Percentiles rank a stretch among this genome's conserved stretches.
Conservation (phyloP, 305 asterid species). For the Ajuga reptans region DNA sequence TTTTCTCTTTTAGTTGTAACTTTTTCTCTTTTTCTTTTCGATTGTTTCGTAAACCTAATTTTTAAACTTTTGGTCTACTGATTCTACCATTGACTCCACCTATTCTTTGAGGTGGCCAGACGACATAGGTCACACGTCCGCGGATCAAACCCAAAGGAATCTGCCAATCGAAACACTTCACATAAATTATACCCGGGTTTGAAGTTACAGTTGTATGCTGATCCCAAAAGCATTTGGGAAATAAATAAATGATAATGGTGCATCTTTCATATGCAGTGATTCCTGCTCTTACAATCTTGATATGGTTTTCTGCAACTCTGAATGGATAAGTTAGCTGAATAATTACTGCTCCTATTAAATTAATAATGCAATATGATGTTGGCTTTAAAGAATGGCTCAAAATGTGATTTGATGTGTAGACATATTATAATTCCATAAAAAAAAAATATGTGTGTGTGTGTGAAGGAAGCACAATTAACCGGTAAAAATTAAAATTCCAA, state of each 20-base stretch:
- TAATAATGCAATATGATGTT: neutral
- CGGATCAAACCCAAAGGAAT: conserved; percentile 81
- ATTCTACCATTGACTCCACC: conserved; percentile 45
- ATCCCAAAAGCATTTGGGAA: neutral
- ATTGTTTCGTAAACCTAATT: too few relatives aligned
- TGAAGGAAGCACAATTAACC: too few relatives aligned
- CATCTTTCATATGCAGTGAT: neutral
- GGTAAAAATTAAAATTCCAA: too few relatives aligned
- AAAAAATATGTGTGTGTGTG: too few relatives aligned
- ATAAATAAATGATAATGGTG: neutral
- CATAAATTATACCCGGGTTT: too few relatives aligned
- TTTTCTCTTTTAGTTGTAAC: too few relatives aligned
- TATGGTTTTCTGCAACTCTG: neutral
- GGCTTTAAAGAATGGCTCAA: neutral
- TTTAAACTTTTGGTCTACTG: too few relatives aligned
- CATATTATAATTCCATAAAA: neutral
- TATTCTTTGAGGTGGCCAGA: conserved; percentile 85
- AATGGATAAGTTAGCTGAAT: neutral
- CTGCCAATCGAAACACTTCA: conserved; percentile 28
- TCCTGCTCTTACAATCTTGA: neutral
- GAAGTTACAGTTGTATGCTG: neutral
- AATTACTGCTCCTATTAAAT: neutral
- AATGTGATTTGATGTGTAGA: neutral
- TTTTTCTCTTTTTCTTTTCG: too few relatives aligned
- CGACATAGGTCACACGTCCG: conserved; percentile 66